Base-by-base conservation (phyloP, 805 yeast genomes). In the Metschnikowia drakensbergensis region DNA sequence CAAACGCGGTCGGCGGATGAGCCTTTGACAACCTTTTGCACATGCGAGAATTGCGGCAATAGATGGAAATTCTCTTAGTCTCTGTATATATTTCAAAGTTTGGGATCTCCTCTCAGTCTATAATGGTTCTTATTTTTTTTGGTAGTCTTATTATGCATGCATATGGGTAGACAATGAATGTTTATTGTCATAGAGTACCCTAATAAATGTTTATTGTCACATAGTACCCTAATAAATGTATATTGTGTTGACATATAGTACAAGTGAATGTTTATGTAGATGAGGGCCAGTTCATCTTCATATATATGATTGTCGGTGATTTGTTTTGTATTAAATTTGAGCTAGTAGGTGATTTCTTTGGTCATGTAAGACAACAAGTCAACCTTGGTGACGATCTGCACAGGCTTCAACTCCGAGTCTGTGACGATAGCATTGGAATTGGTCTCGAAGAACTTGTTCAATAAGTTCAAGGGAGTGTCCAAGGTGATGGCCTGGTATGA, bases 1-100 rank as follows among this genome's bases (percentile, higher is more conserved):
- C 99, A 94, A 75, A 94, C 99, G 31, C 79, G 99, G 69, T 88
- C 96, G 49, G 99, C 99, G 17, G 99, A 94, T 81, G 99, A 94
- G 70, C 99, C 99, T 51, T 79, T 94, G 61, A 94, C 99, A 6
- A 94, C 99, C 1, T 94, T 94, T 66, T 94, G 99, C 74, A 91
- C 97, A 3, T 94, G 99, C 74, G 97, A 91, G 62, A 88, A 82
- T 56, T 94, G 99, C 74, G 98, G 98, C 54, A 89, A 94, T 64
- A 81, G 98, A 68, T 94, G 99, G 99, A 94, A 94, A 69, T 94
- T 94, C 65, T 87, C 96, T 30, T 91, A 66, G 23, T 5, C 13
- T 28, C n/a, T 29, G 35, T 13, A 7, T 27, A 17, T 17, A 27
- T 9, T 17, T 17, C 17, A 17, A 17, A 17, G 17, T 17, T 28